Evolutionary conservation across 768 basidiomycete genomes (phyloP).

Genomic region (Russula lepida): DNA sequence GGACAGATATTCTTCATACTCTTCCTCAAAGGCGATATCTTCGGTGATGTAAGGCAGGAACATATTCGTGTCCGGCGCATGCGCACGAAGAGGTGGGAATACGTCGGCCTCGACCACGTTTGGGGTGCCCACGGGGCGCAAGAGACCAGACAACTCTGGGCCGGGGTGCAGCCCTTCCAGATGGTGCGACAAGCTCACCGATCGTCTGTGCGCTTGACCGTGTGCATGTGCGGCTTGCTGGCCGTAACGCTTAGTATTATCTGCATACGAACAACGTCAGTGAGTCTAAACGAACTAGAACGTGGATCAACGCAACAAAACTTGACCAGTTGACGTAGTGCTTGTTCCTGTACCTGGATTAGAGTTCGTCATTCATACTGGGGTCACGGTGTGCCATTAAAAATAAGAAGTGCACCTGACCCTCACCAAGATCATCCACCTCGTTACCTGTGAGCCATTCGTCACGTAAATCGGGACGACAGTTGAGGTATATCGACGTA

Average conservation of each 20-base stretch:
- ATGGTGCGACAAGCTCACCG: constrained; percentile 77
- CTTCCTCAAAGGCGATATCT: constrained; percentile 90
- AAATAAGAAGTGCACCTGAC: constrained; percentile 49
- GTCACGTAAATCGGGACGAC: constrained; percentile 91
- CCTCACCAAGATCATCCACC: constrained; percentile 86
- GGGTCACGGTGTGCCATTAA: constrained; percentile 2
- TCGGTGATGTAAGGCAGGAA: constrained; percentile 90
- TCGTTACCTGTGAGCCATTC: constrained; percentile 96
- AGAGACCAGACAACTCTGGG: constrained; percentile 63
- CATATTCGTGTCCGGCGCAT: constrained; percentile 72
- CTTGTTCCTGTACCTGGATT: constrained; percentile 84
- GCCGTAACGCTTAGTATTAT: constrained; percentile 89
- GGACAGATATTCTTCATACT: constrained; percentile 94
- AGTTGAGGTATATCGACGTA: constrained; percentile 95
- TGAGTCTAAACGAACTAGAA: constrained; percentile 8
- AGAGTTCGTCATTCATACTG: not conserved
- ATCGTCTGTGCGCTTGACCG: constrained; percentile 62
- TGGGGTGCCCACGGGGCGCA: constrained; percentile 67
- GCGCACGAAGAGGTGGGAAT: constrained; percentile 88
- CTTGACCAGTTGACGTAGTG: constrained; percentile 85
- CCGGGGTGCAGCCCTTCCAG: constrained; percentile 70
- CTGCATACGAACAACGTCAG: constrained; percentile 32
- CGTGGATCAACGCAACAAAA: constrained; percentile 60
- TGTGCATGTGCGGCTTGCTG: constrained; percentile 41
- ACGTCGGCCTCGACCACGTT: constrained; percentile 81